Evolutionary conservation across 495 filamentous ascomycete genomes (phyloP), one percentile per base, ranked within the genome.

Genomic region (Letharia lupina): DNA sequence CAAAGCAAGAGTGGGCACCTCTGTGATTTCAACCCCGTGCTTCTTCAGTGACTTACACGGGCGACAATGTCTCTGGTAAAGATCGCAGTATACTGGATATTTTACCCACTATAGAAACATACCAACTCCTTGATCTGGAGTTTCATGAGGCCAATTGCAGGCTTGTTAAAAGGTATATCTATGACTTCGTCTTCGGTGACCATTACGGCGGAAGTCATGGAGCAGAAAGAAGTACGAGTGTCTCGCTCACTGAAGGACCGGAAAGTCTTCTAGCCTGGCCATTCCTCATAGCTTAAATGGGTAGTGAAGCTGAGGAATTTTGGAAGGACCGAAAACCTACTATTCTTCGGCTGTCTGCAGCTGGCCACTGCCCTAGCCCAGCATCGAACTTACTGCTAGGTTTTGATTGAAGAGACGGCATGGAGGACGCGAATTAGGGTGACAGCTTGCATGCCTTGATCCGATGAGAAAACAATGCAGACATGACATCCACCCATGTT

Each of bases 81-180:
- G 5, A 96, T 85, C 10, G 91, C 93, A 70, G 96, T 91, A 77
- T 96, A 91, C 78, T 97, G 93, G 1, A 96, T 91, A 16, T 91
- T 91, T 0, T 91, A 77, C 12, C 91, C 93, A 65, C 84, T 81
- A 78, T 93, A 94, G 77, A 91, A 96, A 71, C 89, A 81, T 56
- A 96, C 86, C 73, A 90, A 96, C 76, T 96, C 93, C 74, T 96
- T 91, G 72, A 97, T 96, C 77, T 97, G 93, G 3, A 84, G 88
- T 74, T 88, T 87, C 72, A 87, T 89, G 76, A 91, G 91, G 60
- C 92, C 93, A 52, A 84, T 81, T 1, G 93, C 92, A 4, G 92
- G 93, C 78, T 97, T 91, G 81, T 96, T 96, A 82, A 97, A 93
- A 69, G 93, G 93, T 90, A 96, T 96, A 75, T 96, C 96, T 69